Conservation (phyloP, 768 basidiomycete genomes). For the Fomitopsis serialis region DNA sequence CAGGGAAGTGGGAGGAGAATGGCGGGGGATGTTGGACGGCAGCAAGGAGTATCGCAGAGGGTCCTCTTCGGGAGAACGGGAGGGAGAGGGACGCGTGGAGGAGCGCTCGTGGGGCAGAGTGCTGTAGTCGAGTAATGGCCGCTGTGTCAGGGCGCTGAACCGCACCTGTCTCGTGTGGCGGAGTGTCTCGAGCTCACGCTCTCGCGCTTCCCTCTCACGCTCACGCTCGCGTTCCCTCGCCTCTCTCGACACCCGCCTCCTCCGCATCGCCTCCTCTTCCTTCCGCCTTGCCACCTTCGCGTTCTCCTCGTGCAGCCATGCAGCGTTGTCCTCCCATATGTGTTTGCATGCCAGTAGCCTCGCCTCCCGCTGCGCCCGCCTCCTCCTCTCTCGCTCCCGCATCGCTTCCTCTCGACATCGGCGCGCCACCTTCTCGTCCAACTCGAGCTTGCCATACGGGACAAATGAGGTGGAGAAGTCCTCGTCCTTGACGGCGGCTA, state of each 20-base stretch:
- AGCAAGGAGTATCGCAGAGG: constrained; percentile 30
- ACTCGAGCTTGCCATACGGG: constrained; percentile 31
- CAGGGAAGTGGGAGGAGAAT: constrained; percentile 10
- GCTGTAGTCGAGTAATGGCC: constrained; percentile 21
- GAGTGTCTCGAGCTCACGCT: constrained; percentile 15
- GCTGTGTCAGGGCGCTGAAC: constrained; percentile 10
- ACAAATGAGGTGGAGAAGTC: constrained; percentile 36
- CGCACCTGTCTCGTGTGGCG: constrained; percentile 12
- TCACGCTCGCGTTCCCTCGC: constrained; percentile 17
- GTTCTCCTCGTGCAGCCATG: constrained; percentile 18
- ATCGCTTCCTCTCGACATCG: constrained; percentile 31
- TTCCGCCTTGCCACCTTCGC: constrained; percentile 13
- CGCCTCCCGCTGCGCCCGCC: constrained; percentile 25
- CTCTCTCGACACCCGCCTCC: constrained; percentile 16
- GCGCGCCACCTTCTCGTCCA: constrained; percentile 38
- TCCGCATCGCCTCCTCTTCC: constrained; percentile 18
- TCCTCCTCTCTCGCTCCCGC: constrained; percentile 29
- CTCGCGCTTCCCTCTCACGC: constrained; percentile 10
- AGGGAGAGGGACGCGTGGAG: no score
- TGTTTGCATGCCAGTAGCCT: constrained; percentile 20
- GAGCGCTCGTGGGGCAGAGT: constrained; percentile 12
- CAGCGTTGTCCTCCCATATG: constrained; percentile 22
- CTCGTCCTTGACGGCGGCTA: constrained; percentile 51
- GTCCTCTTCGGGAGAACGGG: constrained; percentile 1
- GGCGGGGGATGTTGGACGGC: constrained; percentile 19